phyloP scores from a whole-genome alignment of 805 yeast species.

The Teunomyces panamensis region DNA sequence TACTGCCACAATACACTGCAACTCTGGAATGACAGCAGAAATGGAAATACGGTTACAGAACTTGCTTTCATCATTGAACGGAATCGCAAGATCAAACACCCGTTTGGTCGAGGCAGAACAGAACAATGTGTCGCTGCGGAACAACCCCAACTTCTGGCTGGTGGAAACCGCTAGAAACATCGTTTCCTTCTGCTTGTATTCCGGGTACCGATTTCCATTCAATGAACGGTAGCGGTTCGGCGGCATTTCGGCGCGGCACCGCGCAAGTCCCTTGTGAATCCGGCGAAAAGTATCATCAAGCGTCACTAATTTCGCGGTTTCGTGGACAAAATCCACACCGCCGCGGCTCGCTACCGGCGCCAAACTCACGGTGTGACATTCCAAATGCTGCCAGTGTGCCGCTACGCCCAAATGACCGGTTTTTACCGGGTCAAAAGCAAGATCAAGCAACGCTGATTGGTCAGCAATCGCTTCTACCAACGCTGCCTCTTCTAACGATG shows the following conservation, averaged over 20 bases:
- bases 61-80: conserved; percentile 34
- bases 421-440: conserved; percentile 30
- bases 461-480: conserved; percentile 27
- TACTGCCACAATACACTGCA: conserved; percentile 33
- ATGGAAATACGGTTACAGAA: conserved; percentile 37
- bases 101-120: conserved; percentile 47
- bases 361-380: conserved; percentile 6
- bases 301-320: conserved; percentile 18
- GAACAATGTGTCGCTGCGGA: conserved; percentile 42
- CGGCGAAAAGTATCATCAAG: conserved; percentile 36
- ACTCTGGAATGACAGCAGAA: conserved; percentile 31
- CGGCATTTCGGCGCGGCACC: not conserved
- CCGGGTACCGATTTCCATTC: conserved; percentile 10
- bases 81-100: conserved; percentile 37
- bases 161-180: conserved; percentile 40
- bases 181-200: not conserved
- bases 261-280: conserved; percentile 22
- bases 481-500: conserved; percentile 28
- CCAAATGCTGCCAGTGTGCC: conserved; percentile 33
- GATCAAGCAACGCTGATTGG: conserved; percentile 42
- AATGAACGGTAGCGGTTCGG: conserved; percentile 7
- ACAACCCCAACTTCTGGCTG: conserved; percentile 41
- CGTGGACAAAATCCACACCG: conserved; percentile 3
- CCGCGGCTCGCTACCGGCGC: not conserved
- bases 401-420: conserved; percentile 26